Evolutionary conservation across 306 rosid species (phyloP).

Genomic region (Citrullus amarus): DNA sequence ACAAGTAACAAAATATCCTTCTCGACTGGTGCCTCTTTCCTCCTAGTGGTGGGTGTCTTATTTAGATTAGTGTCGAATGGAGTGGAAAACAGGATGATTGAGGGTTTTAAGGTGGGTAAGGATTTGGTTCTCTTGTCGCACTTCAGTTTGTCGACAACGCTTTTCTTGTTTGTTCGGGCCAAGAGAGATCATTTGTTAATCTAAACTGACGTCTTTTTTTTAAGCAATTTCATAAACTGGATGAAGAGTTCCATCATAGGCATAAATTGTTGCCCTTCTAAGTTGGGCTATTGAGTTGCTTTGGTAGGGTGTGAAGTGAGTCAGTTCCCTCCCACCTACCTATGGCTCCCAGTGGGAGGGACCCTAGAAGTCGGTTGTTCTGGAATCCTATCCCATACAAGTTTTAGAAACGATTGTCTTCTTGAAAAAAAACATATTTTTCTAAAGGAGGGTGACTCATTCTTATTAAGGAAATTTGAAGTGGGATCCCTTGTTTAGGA

Average conservation of each 20-base stretch:
- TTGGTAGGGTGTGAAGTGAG: background rate
- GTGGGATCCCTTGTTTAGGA: no score
- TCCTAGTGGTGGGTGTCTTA: background rate
- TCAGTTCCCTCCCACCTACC: background rate
- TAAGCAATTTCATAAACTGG: background rate
- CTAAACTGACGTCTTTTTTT: background rate
- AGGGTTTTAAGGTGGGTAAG: background rate
- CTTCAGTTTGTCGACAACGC: background rate
- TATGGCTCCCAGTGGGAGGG: no score
- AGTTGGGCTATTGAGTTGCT: background rate
- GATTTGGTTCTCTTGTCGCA: background rate
- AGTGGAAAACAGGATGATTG: background rate
- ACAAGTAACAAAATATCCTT: background rate
- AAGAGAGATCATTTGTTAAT: background rate
- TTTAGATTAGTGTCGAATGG: background rate
- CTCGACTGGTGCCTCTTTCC: background rate
- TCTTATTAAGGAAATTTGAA: no score
- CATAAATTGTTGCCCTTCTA: background rate
- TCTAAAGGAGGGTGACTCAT: no score
- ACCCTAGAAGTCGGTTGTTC: background rate
- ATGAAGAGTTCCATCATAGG: background rate
- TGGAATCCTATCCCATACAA: background rate
- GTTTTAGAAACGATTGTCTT: no score
- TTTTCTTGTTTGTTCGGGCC: background rate
- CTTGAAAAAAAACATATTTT: no score